Base-by-base conservation (phyloP, 1,284 basidiomycete species). In the Cryptococcus maquisensis region DNA sequence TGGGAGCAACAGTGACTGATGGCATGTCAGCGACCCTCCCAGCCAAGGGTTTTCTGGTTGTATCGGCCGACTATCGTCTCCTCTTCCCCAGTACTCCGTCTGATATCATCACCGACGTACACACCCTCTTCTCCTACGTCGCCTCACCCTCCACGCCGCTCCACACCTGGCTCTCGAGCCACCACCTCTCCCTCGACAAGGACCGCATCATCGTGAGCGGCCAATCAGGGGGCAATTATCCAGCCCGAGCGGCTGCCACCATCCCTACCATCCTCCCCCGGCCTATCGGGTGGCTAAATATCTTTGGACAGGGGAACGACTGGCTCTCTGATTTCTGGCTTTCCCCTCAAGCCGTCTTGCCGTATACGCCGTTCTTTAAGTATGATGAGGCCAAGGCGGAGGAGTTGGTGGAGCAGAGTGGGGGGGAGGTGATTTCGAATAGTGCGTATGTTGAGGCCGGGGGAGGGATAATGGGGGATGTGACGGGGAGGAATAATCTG, bases 51-150 rank as follows among this genome's bases (percentile, higher is more conserved):
- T 24, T 52, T 15, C 12, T 53, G 9, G 26, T 57, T 21, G 53
- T 57, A n/a, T 53, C 55, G 8, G 47, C 55, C 9, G 53, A 57
- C 42, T 57, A 57, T 41, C 46, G 55, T 36, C 46, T 57, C 5
- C 52, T 57, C 18, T 47, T 39, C 36, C 55, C 55, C 4, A 50
- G 47, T 3, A 53, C 51, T 13, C 39, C 43, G 3, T 13, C 16
- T 23, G 55, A 57, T 32, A 57, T 57, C 10, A 42, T 57, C 35
- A 16, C 26, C 8, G 52, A 57, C 44, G 52, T 54, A 12, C 36
- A 49, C 13, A 46, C 47, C 20, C 50, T 57, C 24, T 57, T 57
- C 51, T 38, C 32, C 10, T 57, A 57, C 24, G 41, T 57, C 26
- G 38, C 55, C 23, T 41, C 47, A 21, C 10, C 47, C 0, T 21